phyloP scores from a whole-genome alignment of 2,329 filamentous ascomycete species.

The Penicillium sp. region DNA sequence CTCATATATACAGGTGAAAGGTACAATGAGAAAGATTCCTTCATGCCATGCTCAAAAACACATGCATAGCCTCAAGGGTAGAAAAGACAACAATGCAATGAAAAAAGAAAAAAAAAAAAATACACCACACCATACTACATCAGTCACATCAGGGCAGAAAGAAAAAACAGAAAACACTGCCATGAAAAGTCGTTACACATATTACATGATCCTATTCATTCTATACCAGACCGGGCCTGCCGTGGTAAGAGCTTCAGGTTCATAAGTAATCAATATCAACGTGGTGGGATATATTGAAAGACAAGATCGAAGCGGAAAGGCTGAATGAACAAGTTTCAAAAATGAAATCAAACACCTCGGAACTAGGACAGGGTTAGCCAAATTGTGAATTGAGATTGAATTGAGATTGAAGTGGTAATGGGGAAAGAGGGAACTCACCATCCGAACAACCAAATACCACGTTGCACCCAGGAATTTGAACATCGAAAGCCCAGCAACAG shows the following conservation, averaged over 20 bases:
- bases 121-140: constrained; percentile 12
- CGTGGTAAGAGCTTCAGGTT: constrained; percentile 22
- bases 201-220: constrained; percentile 18
- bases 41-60: neutral
- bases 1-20: constrained; percentile 16
- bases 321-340: constrained; percentile 12
- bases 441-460: constrained; percentile 87
- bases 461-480: constrained; percentile 86
- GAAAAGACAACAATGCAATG: neutral
- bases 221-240: constrained; percentile 30
- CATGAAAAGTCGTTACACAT: constrained; percentile 24
- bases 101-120: neutral
- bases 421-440: constrained; percentile 62
- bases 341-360: constrained; percentile 48
- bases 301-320: constrained; percentile 11
- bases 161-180: neutral
- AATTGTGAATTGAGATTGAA: no score
- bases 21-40: constrained; percentile 2
- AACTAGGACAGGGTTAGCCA: constrained; percentile 47
- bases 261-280: constrained; percentile 8
- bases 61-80: constrained; percentile 6
- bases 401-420: no score
- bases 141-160: neutral
- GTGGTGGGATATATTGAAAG: constrained; percentile 19
- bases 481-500: constrained; percentile 76